phyloP scores from a whole-genome alignment of 768 basidiomycete genomes.

The Botryobasidium botryosum region DNA sequence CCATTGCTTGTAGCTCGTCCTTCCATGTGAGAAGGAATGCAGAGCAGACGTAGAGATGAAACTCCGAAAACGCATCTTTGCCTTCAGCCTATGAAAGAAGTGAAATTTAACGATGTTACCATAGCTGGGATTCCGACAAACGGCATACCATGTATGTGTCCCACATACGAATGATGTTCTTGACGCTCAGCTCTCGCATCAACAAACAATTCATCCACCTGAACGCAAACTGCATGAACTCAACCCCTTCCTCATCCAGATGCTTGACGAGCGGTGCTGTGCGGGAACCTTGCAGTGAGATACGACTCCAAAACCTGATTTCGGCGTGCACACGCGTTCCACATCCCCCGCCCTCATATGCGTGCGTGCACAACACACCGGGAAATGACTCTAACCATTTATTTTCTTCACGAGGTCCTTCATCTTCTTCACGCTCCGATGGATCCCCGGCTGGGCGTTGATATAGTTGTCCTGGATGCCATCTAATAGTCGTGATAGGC shows the following conservation, averaged over 20 bases:
- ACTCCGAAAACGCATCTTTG: conserved; percentile 94
- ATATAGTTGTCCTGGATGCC: conserved; percentile 99
- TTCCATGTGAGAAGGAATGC: conserved; percentile 96
- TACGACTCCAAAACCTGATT: too few relatives aligned
- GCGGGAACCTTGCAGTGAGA: too few relatives aligned
- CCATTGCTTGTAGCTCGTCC: conserved; percentile 84
- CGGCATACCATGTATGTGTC: conserved; percentile 85
- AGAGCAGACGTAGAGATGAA: conserved; percentile 95
- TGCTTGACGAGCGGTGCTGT: conserved; percentile 83
- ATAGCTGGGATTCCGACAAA: neutral
- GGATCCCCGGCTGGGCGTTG: conserved; percentile 89
- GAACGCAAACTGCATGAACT: conserved; percentile 99
- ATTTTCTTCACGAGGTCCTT: conserved; percentile 81
- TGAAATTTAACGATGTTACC: neutral
- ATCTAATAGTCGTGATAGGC: conserved; percentile 82
- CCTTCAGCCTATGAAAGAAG: conserved; percentile 63
- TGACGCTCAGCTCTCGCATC: conserved; percentile 95
- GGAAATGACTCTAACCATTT: conserved; percentile 38
- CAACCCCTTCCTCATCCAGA: conserved; percentile 78
- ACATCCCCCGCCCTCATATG: too few relatives aligned
- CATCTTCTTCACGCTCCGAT: conserved; percentile 86
- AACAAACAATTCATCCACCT: conserved; percentile 99
- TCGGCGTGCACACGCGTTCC: too few relatives aligned
- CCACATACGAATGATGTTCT: conserved; percentile 98
- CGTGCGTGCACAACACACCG: too few relatives aligned